Evolutionary conservation across 257 asterid genomes (phyloP).

Genomic region (Solanum tacnaense): DNA sequence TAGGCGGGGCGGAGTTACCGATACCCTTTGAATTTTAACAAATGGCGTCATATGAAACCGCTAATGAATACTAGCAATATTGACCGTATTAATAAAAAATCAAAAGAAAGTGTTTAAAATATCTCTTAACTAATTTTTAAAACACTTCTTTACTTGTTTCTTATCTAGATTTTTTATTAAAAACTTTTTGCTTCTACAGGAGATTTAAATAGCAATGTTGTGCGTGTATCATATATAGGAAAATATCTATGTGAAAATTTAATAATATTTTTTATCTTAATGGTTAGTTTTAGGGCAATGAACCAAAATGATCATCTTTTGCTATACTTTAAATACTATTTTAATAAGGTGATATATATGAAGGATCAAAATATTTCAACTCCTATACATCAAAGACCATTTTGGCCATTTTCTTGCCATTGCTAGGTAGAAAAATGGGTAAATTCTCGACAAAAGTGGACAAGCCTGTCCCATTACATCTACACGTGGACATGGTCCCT

Average conservation of each 20-base stretch:
- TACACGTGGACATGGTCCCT: not conserved
- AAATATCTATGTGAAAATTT: not conserved
- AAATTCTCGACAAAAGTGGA: not conserved
- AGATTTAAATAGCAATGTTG: not conserved
- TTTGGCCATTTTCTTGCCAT: too few relatives aligned
- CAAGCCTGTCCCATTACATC: too few relatives aligned
- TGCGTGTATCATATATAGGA: not conserved
- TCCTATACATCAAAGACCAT: too few relatives aligned
- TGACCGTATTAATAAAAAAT: not conserved
- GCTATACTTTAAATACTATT: too few relatives aligned
- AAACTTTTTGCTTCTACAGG: rapidly evolving
- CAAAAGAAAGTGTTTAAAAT: not conserved
- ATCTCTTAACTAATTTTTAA: not conserved
- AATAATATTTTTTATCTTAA: too few relatives aligned
- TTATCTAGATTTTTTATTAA: too few relatives aligned
- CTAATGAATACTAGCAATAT: too few relatives aligned
- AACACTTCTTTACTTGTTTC: too few relatives aligned
- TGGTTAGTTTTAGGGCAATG: too few relatives aligned
- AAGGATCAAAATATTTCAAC: too few relatives aligned
- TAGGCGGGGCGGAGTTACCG: not conserved
- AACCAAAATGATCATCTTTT: too few relatives aligned
- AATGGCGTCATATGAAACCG: not conserved
- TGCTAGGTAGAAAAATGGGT: not conserved
- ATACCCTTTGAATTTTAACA: not conserved
- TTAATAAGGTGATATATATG: too few relatives aligned